A percentile compares a stretch with the other conserved stretches of the same genome.
These are phyloP conservation scores for Plenodomus biglobosus DNA, from an alignment of 2,329 filamentous ascomycete species.

Conservation along the genomic window DNA sequence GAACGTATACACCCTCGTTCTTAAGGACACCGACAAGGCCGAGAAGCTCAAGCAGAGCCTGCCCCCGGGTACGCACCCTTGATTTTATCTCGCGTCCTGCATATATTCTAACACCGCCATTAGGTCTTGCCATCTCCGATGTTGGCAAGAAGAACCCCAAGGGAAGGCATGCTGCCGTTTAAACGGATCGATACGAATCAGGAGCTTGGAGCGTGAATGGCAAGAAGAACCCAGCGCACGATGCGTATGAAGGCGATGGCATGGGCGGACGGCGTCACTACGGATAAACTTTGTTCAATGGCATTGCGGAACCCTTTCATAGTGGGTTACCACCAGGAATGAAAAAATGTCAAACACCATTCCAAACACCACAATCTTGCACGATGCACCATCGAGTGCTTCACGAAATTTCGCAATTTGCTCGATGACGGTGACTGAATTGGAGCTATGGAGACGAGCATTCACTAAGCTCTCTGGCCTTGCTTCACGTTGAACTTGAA, in stretches of 20 bases:
- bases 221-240: conserved; percentile 9
- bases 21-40: conserved; percentile 99
- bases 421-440: not conserved
- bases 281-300: conserved; percentile 38
- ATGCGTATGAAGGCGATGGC: conserved; percentile 24
- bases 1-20: conserved; percentile 95
- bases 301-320: conserved; percentile 31
- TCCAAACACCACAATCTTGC: conserved; percentile 6
- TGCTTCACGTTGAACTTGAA: conserved; percentile 56
- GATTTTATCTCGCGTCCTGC: not conserved
- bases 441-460: not conserved
- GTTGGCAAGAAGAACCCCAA: conserved; percentile 65
- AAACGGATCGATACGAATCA: conserved; percentile 18
- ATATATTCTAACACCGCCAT: conserved; percentile 15
- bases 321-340: conserved; percentile 29
- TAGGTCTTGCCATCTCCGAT: conserved; percentile 62
- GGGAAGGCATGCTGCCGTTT: conserved; percentile 49
- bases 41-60: conserved; percentile 99
- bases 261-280: conserved; percentile 35
- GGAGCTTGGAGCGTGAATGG: conserved; percentile 10
- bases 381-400: not conserved
- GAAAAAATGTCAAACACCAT: conserved; percentile 37
- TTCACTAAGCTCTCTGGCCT: conserved; percentile 4
- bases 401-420: not conserved
- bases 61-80: conserved; percentile 76